Base-by-base conservation (phyloP, 768 basidiomycete species). In the Pisolithus albus region DNA sequence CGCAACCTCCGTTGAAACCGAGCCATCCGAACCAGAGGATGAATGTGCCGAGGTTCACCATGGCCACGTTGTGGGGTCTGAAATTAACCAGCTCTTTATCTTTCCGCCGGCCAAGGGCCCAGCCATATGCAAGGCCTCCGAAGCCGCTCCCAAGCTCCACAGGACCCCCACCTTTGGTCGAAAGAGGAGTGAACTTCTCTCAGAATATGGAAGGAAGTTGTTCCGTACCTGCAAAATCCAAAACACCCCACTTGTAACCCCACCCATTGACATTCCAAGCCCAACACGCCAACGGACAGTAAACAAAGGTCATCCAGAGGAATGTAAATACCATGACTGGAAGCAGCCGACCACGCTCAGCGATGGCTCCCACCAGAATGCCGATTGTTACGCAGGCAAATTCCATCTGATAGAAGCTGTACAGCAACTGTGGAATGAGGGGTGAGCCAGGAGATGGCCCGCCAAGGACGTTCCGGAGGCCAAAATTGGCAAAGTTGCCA, bases 1-100 rank as follows among this genome's bases (percentile, higher is more conserved):
- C 87, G 52, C 85, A 88, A 21, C 92, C 92, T 45, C 88, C 92
- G 70, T 93, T 94, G 76, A 92, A 92, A n/a, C 86, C 88, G 51
- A 85, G 70, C 83, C 83, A 90, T 30, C 90, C 89, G 63, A 93
- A 86, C 88, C 86, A 92, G 49, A 92, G 81, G 56, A 92, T 78
- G 58, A 83, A 86, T 9, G 88, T 92, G 56, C 92, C 91, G 51
- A 93, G 77, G 57, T 79, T 80, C 59, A 93, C 87, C 65, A 88
- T 72, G 34, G 87, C 82, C 21, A 92, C 89, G 64, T 91, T 91
- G 70, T 94, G 89, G 7, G 92, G 91, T 55, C 89, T 79, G 72
- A 92, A 93, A 63, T 87, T 87, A 53, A 81, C 64, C 9, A 88
- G 67, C 59, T 88, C 84, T 40, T 77, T 77, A 57, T 86, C 82